Evolutionary conservation across 345 rosid species (phyloP).

Genomic region (Eutrema yunnanense): DNA sequence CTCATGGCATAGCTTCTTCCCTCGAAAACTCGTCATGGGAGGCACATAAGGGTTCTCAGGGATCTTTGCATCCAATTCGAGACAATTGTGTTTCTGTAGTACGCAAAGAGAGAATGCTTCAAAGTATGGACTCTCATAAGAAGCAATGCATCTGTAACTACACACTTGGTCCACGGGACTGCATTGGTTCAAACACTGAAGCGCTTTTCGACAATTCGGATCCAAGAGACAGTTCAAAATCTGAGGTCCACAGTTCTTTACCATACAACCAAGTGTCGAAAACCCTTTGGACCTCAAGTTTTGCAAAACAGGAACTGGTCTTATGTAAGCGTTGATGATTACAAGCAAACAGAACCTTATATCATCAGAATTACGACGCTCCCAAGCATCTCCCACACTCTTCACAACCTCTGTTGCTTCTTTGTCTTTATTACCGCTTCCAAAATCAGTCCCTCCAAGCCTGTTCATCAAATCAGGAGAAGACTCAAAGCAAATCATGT

Average conservation of each 20-base stretch:
- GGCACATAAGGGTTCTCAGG: conserved; percentile 64
- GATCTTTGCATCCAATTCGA: conserved; percentile 67
- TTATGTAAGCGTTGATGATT: conserved; percentile 76
- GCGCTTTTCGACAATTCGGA: conserved; percentile 85
- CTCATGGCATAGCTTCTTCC: conserved; percentile 51
- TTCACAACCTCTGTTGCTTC: conserved; percentile 48
- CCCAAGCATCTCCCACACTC: conserved; percentile 84
- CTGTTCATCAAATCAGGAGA: conserved; percentile 43
- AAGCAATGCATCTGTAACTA: conserved; percentile 84
- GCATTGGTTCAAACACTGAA: conserved; percentile 83
- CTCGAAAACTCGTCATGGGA: conserved; percentile 65
- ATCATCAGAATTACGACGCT: conserved; percentile 74
- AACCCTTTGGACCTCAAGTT: conserved; percentile 87
- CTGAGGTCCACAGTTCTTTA: conserved; percentile 79
- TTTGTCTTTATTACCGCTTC: conserved; percentile 19
- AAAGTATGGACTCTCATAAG: conserved; percentile 78
- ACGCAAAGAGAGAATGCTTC: conserved; percentile 92
- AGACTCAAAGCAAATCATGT: conserved; percentile 63
- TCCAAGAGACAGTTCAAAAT: conserved; percentile 76
- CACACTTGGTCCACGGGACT: conserved; percentile 95
- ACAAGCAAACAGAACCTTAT: conserved; percentile 78
- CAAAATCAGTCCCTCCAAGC: conserved; percentile 53
- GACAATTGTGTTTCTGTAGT: conserved; percentile 78
- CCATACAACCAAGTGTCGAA: conserved; percentile 81
- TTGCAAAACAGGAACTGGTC: conserved; percentile 68